A percentile compares a stretch with the other conserved stretches of the same genome.
These are phyloP conservation scores for Nannizzia gypsea DNA, from an alignment of 2,329 filamentous ascomycete genomes.

Conservation along the genomic window DNA sequence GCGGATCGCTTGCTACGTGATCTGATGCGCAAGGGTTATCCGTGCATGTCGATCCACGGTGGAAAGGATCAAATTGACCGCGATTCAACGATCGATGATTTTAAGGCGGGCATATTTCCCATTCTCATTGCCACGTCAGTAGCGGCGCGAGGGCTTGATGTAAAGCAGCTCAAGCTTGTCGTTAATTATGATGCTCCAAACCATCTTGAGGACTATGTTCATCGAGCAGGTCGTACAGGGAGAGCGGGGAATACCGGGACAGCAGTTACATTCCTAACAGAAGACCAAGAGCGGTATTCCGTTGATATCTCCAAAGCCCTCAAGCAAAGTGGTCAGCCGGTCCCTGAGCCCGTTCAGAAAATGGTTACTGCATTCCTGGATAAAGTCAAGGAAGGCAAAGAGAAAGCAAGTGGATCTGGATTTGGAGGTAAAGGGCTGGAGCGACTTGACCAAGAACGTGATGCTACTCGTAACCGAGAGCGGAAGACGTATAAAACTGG, in stretches of 20 bases:
- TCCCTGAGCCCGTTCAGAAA: slow-evolving; percentile 57
- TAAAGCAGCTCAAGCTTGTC: slow-evolving; percentile 90
- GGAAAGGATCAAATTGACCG: slow-evolving; percentile 89
- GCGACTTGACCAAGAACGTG: slow-evolving; percentile 78
- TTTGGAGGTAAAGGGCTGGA: slow-evolving; percentile 95
- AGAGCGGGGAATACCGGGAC: slow-evolving; percentile 90
- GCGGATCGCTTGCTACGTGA: slow-evolving; percentile 69
- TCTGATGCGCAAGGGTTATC: slow-evolving; percentile 71
- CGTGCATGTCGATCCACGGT: slow-evolving; percentile 86
- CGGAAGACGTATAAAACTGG: slow-evolving; percentile 83
- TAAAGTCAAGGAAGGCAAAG: slow-evolving; percentile 85
- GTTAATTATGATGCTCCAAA: slow-evolving; percentile 93
- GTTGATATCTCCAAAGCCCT: slow-evolving; percentile 80
- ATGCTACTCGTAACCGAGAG: slow-evolving; percentile 73
- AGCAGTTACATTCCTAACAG: slow-evolving; percentile 85
- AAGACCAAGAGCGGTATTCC: slow-evolving; percentile 82
- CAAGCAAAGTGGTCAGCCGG: slow-evolving; percentile 75
- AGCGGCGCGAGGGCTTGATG: slow-evolving; percentile 85
- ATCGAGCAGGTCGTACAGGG: slow-evolving; percentile 84
- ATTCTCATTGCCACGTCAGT: slow-evolving; percentile 92
- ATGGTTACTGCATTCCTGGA: slow-evolving; percentile 61
- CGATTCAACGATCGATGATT: slow-evolving; percentile 83
- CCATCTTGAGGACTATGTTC: slow-evolving; percentile 92
- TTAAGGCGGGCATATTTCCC: slow-evolving; percentile 81
- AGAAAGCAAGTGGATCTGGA: slow-evolving; percentile 68